These are phyloP conservation scores for Antonospora locustae DNA, from an alignment of 371 early-diverging fungal genomes.

Conservation along the genomic window DNA sequence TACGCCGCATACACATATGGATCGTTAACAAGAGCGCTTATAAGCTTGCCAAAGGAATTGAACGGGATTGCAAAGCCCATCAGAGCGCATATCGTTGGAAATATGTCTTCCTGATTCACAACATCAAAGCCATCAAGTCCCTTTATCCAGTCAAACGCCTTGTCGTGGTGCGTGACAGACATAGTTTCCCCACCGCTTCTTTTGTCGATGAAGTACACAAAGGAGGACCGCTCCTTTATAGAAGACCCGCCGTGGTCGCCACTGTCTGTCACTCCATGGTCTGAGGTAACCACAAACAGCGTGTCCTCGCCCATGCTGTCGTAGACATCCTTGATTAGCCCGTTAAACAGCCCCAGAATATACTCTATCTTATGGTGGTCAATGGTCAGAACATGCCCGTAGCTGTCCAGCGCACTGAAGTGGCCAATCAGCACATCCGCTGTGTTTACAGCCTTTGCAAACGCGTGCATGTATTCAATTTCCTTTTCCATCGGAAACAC, in stretches of 20 bases:
- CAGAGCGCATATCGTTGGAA: constrained; percentile 50
- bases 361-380: constrained; percentile 65
- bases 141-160: constrained; percentile 2
- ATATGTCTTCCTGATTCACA: constrained; percentile 54
- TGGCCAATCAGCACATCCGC: constrained; percentile 13
- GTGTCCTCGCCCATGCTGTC: constrained; percentile 66
- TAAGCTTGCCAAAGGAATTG: constrained; percentile 45
- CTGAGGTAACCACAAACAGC: constrained; percentile 76
- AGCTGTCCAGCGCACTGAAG: constrained; percentile 38
- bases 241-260: constrained; percentile 94
- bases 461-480: too few species aligned
- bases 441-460: too few species aligned
- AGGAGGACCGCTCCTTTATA: constrained; percentile 59
- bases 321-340: constrained; percentile 60
- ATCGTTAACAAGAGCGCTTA: constrained; percentile 36
- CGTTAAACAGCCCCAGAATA: constrained; percentile 69
- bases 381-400: constrained; percentile 46
- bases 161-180: not conserved
- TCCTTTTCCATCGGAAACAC: too few species aligned
- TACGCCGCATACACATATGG: constrained; percentile 7
- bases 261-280: constrained; percentile 91
- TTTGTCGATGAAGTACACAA: constrained; percentile 40
- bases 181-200: not conserved
- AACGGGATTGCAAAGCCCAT: constrained; percentile 43
- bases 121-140: not conserved